Percentiles rank a stretch among this genome's conserved stretches.
Conservation (phyloP, 768 basidiomycete species). For the Pulveroboletus ravenelii region DNA sequence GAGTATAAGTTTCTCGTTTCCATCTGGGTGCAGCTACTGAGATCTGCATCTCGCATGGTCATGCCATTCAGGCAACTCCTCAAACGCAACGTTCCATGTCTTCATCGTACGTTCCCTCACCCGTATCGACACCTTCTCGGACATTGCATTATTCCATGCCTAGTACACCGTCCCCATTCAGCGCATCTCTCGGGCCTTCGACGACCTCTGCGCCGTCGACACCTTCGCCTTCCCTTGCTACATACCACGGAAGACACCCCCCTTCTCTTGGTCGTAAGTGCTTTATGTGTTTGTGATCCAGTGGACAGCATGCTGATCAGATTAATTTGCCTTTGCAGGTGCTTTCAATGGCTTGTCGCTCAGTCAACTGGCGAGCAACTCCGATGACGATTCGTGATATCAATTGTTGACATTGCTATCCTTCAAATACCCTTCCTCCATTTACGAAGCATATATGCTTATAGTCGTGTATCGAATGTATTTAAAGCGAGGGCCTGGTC, state of each 20-base stretch:
- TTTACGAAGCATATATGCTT: slow-evolving; percentile 8
- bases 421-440: slow-evolving; percentile 3
- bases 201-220: slow-evolving; percentile 30
- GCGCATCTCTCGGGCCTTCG: slow-evolving; percentile 31
- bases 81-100: slow-evolving; percentile 27
- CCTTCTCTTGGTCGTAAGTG: slow-evolving; percentile 34
- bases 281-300: background rate
- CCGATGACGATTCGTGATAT: slow-evolving; percentile 29
- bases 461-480: slow-evolving; percentile 1
- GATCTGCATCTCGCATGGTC: background rate
- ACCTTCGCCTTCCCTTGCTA: slow-evolving; percentile 36
- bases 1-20: background rate
- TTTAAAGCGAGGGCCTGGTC: background rate
- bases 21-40: background rate
- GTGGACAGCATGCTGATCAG: background rate
- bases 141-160: slow-evolving; percentile 32
- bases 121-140: slow-evolving; percentile 30
- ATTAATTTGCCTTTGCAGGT: slow-evolving; percentile 10
- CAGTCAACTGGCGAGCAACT: slow-evolving; percentile 24
- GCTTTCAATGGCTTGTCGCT: slow-evolving; percentile 28
- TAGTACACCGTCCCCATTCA: slow-evolving; percentile 37
- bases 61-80: slow-evolving; percentile 19
- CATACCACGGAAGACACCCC: slow-evolving; percentile 37
- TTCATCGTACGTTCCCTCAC: slow-evolving; percentile 29
- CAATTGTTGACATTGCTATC: background rate